These are phyloP conservation scores for Lentinula boryana DNA, from an alignment of 768 basidiomycete species.

Conservation along the genomic window DNA sequence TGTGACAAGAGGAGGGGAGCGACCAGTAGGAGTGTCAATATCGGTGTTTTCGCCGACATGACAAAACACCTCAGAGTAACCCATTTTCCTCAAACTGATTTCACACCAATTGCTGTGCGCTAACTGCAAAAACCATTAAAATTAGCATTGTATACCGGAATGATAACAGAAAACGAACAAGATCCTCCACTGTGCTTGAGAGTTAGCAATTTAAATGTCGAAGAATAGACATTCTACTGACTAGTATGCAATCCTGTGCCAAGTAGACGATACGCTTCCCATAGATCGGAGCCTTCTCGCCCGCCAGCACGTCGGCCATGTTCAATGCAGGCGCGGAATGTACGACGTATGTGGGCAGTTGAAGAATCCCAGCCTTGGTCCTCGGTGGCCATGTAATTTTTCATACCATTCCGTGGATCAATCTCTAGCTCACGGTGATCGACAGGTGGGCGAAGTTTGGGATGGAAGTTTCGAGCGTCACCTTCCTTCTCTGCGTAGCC, in stretches of 20 bases:
- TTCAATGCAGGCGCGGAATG: conserved; percentile 61
- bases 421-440: conserved; percentile 68
- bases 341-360: conserved; percentile 58
- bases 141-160: not conserved
- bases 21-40: conserved; percentile 49
- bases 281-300: conserved; percentile 48
- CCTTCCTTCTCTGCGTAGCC: conserved; percentile 66
- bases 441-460: conserved; percentile 71
- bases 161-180: conserved; percentile 16
- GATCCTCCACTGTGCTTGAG: conserved; percentile 45
- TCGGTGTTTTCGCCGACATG: conserved; percentile 67
- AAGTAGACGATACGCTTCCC: conserved; percentile 65
- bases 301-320: conserved; percentile 53
- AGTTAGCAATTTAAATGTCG: not conserved
- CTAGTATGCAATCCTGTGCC: conserved; percentile 60
- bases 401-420: conserved; percentile 76
- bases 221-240: not conserved
- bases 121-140: conserved; percentile 15
- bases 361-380: conserved; percentile 70
- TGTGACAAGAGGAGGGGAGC: conserved; percentile 58
- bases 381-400: conserved; percentile 80
- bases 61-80: conserved; percentile 66
- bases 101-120: conserved; percentile 84
- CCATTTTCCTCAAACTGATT: conserved; percentile 62
- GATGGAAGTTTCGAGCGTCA: conserved; percentile 67